phyloP scores from a whole-genome alignment of 2,329 filamentous ascomycete genomes.

The Alternaria rosae region DNA sequence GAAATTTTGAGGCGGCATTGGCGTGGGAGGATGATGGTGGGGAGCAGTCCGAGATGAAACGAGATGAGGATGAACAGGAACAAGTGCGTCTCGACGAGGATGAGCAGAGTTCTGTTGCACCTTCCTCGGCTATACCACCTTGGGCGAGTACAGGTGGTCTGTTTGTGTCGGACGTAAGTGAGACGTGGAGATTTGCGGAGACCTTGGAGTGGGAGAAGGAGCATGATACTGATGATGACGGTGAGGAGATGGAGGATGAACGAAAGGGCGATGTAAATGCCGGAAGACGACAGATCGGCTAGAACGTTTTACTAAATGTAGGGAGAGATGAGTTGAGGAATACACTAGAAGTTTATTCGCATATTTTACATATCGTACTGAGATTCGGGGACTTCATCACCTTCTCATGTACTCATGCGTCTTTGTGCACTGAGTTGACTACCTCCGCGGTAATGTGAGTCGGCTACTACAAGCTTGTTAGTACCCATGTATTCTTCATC shows the following conservation, averaged over 20 bases:
- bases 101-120: background rate
- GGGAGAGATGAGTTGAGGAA: background rate
- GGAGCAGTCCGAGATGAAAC: background rate
- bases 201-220: background rate
- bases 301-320: too few relatives aligned
- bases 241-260: background rate
- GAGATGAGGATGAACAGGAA: too few relatives aligned
- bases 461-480: background rate
- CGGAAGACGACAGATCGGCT: background rate
- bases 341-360: too few relatives aligned
- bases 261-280: background rate
- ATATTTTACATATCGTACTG: background rate
- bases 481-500: accelerated
- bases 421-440: background rate
- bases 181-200: background rate
- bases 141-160: background rate
- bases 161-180: background rate
- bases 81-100: too few relatives aligned
- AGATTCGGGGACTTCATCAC: background rate
- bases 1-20: background rate
- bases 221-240: background rate
- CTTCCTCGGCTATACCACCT: background rate
- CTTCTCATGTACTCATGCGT: background rate
- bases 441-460: background rate
- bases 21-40: background rate